A percentile compares a stretch with the other conserved stretches of the same genome.
Conservation (phyloP, 441 rosid genomes). For the Erysimum cheiri region DNA sequence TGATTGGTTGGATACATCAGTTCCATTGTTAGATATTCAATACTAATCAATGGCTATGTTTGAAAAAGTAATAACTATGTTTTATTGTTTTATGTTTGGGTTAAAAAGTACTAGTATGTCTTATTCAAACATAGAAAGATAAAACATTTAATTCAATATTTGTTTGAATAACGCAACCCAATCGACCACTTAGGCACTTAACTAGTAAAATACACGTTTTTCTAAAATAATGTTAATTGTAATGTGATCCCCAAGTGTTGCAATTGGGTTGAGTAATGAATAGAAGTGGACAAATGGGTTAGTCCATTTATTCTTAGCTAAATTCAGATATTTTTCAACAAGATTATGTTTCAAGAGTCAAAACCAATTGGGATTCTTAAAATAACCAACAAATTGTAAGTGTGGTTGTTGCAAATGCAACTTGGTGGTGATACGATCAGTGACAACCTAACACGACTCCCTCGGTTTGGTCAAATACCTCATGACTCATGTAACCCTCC, state of each 20-base stretch:
- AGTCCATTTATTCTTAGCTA: neutral
- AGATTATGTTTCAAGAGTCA: slow-evolving; percentile 14
- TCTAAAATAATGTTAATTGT: slow-evolving; percentile 8
- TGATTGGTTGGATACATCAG: too few species aligned
- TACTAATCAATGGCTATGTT: too few species aligned
- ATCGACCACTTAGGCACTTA: neutral
- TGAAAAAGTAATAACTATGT: too few species aligned
- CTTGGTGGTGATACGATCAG: slow-evolving; percentile 30
- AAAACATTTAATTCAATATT: too few species aligned
- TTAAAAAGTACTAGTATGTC: too few species aligned
- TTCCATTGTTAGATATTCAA: too few species aligned
- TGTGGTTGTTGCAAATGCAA: slow-evolving; percentile 41
- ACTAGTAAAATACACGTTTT: neutral
- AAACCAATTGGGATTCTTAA: neutral
- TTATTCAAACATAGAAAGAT: too few species aligned
- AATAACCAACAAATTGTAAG: slow-evolving; percentile 9
- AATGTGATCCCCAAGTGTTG: slow-evolving; percentile 25
- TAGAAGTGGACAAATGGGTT: slow-evolving; percentile 17
- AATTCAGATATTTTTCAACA: slow-evolving; percentile 14
- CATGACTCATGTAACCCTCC: neutral
- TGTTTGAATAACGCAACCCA: slow-evolving; percentile 28
- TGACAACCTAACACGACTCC: slow-evolving; percentile 39
- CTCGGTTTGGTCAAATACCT: slow-evolving; percentile 28
- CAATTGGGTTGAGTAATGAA: slow-evolving; percentile 24
- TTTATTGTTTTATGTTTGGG: too few species aligned